Base-by-base conservation (phyloP, 306 rosid genomes). In the Glycine tomentella region DNA sequence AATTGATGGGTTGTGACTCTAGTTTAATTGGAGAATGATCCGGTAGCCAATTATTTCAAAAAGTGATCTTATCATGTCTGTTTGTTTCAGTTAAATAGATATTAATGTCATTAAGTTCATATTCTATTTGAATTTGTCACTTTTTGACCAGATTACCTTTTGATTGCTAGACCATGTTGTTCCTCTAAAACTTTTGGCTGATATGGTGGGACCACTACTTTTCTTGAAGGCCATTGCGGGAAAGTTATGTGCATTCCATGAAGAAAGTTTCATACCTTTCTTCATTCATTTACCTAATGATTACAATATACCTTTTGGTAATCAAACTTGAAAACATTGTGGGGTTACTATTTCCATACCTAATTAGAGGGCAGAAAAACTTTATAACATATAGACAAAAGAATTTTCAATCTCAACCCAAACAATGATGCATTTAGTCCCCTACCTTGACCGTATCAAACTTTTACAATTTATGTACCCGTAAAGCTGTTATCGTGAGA, bases 1-100 rank as follows among this genome's bases (percentile, higher is more conserved):
- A 75, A 31, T 69, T 80, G 58, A 51, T 83, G 80, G 42, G 76
- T 56, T 65, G 59, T 75, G 64, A 74, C 61, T 74, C 9, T n/a
- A 14, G 3, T 44, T 20, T 36, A 36, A 14, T 49, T 76, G 57
- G 55, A 25, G 64, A 46, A 64, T 51, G 74, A 16, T 77, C 44
- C 14, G 64, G 13, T 77, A 65, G 11, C 10, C 66, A 33, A 16
- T 7, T 77, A 40, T 52, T 67, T 52, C 17, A n/a, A 10, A 8
- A 6, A 63, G 33, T 25, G 62, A 49, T 25, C 31, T 25, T 25
- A 25, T 67, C 34, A 16, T 15, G 13, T 6, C 31, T 40, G 50
- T 62, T 62, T 62, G 9, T 55, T 55, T 55, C 8, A n/a, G 31
- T 55, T 55, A 55, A 55, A 49, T 49, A 38, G 5, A 4, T 38